Conservation (phyloP, 768 basidiomycete species). For the Tylopilus intermedius region DNA sequence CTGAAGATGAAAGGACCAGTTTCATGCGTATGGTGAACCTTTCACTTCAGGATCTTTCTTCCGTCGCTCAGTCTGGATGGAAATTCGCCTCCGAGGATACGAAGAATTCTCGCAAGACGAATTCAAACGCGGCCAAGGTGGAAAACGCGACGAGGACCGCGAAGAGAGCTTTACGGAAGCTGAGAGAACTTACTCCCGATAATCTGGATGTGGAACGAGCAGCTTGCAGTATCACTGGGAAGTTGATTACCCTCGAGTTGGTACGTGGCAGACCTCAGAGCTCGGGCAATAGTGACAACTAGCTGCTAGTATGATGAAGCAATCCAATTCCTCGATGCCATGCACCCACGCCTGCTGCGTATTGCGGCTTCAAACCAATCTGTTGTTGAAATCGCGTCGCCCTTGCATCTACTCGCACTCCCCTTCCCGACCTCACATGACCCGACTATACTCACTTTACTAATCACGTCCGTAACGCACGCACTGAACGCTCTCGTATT, state of each 20-base stretch:
- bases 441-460: constrained; percentile 42
- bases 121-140: constrained; percentile 31
- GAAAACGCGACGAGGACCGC: constrained; percentile 34
- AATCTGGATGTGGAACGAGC: constrained; percentile 70
- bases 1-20: constrained; percentile 36
- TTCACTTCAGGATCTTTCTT: constrained; percentile 54
- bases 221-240: constrained; percentile 61
- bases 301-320: constrained; percentile 51
- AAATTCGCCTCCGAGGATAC: constrained; percentile 32
- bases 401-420: constrained; percentile 36
- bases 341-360: constrained; percentile 39
- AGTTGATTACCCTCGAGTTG: constrained; percentile 64
- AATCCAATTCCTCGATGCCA: constrained; percentile 39
- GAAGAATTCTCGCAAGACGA: constrained; percentile 16
- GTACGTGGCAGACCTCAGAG: constrained; percentile 39
- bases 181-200: constrained; percentile 43
- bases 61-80: constrained; percentile 55
- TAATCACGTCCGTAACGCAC: constrained; percentile 58
- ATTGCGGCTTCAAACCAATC: constrained; percentile 1
- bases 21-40: constrained; percentile 65
- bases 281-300: not conserved
- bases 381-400: not conserved
- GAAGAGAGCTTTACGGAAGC: constrained; percentile 38
- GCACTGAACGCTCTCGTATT: constrained; percentile 42
- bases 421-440: constrained; percentile 36